phyloP scores from a whole-genome alignment of 352 stramenopile genomes.

The Pythium dissimile region DNA sequence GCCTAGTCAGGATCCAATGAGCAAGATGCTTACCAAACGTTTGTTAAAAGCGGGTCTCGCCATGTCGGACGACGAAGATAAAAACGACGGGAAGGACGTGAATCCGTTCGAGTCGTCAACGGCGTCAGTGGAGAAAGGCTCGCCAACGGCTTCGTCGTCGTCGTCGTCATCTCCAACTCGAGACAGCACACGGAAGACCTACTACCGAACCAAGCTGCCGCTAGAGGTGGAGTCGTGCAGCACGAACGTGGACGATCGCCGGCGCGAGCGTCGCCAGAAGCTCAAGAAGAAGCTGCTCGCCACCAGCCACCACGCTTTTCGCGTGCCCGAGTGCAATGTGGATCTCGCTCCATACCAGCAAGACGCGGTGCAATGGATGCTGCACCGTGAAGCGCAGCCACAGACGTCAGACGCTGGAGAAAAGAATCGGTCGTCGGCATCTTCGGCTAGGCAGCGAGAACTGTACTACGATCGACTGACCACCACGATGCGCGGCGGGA shows the following conservation, averaged over 20 bases:
- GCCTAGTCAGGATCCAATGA: constrained; percentile 8
- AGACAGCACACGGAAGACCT: neutral
- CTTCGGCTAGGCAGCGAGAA: constrained; percentile 19
- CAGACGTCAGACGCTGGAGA: neutral
- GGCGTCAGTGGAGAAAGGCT: constrained; percentile 4
- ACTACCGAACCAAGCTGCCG: constrained; percentile 60
- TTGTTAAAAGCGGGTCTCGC: constrained; percentile 12
- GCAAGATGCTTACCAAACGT: constrained; percentile 13
- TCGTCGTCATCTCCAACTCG: constrained; percentile 10
- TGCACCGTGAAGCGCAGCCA: constrained; percentile 33
- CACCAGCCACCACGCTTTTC: neutral
- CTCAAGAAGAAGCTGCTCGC: constrained; percentile 16
- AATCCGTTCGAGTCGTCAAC: constrained; percentile 20
- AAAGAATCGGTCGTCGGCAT: constrained; percentile 20
- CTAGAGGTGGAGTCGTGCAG: constrained; percentile 57
- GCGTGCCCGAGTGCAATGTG: constrained; percentile 47
- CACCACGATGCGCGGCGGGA: constrained; percentile 50
- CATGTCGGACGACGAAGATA: constrained; percentile 18
- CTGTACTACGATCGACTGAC: constrained; percentile 25
- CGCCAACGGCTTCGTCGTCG: constrained; percentile 13
- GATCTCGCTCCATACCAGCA: constrained; percentile 82
- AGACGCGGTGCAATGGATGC: constrained; percentile 89
- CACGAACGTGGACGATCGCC: constrained; percentile 41
- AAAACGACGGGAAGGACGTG: neutral
- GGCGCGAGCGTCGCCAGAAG: constrained; percentile 37